These are phyloP conservation scores for Zoysia matrella DNA, from an alignment of 202 grass and related monocot species.

Conservation along the genomic window DNA sequence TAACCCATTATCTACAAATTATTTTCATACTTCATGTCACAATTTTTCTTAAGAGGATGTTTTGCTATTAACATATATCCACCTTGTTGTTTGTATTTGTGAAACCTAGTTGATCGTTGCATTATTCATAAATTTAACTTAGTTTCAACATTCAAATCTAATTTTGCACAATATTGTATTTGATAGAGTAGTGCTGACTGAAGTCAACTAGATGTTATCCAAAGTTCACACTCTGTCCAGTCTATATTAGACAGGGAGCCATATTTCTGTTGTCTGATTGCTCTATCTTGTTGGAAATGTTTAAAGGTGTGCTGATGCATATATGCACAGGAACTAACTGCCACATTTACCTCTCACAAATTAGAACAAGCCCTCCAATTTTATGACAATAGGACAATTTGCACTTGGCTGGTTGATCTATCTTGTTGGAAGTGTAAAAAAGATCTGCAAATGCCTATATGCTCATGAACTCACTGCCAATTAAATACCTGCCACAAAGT, in stretches of 20 bases:
- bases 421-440: background rate
- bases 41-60: background rate
- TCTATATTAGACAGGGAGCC: background rate
- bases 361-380: background rate
- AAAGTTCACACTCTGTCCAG: background rate
- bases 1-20: constrained; percentile 48
- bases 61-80: background rate
- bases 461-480: background rate
- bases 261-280: background rate
- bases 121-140: background rate
- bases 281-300: background rate
- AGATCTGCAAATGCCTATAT: background rate
- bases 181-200: background rate
- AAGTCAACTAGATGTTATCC: background rate
- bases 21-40: constrained; percentile 23
- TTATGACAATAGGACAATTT: too few relatives aligned
- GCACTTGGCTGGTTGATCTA: background rate
- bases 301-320: background rate
- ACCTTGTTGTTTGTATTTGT: constrained; percentile 2
- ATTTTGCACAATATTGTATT: constrained; percentile 4
- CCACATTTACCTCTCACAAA: background rate
- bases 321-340: background rate
- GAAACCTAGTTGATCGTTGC: background rate
- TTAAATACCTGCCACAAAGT: background rate
- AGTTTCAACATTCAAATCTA: background rate